A percentile compares a stretch with the other conserved stretches of the same genome.
Evolutionary conservation across 2,329 filamentous ascomycete genomes (phyloP).

Genomic region (Boeremia lycopersici): DNA sequence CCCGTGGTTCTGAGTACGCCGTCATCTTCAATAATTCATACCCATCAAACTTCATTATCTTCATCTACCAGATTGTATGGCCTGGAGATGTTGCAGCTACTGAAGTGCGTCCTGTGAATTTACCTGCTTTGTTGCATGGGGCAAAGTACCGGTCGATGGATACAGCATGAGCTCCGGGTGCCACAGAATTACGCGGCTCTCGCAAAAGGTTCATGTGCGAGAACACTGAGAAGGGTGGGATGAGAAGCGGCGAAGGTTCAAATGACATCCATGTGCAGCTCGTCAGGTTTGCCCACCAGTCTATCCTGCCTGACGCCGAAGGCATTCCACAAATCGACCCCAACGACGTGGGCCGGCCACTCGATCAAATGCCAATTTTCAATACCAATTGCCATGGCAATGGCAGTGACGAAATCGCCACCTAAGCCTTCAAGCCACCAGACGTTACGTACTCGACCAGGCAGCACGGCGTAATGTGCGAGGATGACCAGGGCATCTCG

Average conservation of each 20-base stretch:
- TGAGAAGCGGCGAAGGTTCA: constrained; percentile 7
- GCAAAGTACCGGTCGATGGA: too few species aligned
- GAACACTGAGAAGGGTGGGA: too few species aligned
- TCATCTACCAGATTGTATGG: too few species aligned
- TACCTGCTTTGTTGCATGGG: too few species aligned
- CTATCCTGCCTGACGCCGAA: constrained; percentile 27
- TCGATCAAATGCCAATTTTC: constrained; percentile 40
- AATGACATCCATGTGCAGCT: constrained; percentile 38
- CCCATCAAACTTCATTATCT: too few species aligned
- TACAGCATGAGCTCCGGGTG: too few species aligned
- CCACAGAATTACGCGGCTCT: too few species aligned
- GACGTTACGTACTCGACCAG: constrained; percentile 40
- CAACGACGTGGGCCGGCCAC: constrained; percentile 39
- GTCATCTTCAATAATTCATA: too few species aligned
- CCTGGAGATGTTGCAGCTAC: too few species aligned
- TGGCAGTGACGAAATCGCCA: constrained; percentile 39
- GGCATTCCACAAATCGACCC: constrained; percentile 34
- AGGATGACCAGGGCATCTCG: constrained; percentile 45
- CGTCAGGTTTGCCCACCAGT: constrained; percentile 27
- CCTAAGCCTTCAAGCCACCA: constrained; percentile 47
- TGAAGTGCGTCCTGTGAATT: too few species aligned
- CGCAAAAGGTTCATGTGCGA: too few species aligned
- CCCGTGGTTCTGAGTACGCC: too few species aligned
- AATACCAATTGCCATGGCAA: constrained; percentile 39
- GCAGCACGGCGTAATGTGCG: constrained; percentile 47